Base-by-base conservation (phyloP, 176 grass and related monocot species). In the Bolboschoenus planiculmis region DNA sequence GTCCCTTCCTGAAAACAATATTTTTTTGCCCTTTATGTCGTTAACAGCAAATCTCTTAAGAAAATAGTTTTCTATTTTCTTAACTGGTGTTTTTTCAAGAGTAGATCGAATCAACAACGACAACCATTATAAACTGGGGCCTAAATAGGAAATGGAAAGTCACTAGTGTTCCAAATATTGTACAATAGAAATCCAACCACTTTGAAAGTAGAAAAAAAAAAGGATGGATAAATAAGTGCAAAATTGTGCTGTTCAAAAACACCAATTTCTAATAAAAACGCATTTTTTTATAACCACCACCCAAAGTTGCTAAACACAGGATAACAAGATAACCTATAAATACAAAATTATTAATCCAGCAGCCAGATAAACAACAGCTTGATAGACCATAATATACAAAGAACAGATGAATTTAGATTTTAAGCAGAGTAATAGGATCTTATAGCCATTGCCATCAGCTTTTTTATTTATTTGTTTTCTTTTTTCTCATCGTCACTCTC, bases 401-500 rank as follows among this genome's bases (percentile, higher is more conserved):
- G 10, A 89, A 91, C 87, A 87, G 54, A 56, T 42, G 26, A 61
- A 84, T 80, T 79, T 70, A 57, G 83, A 78, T 48, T 56, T 74
- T n/a, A 84, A 39, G 63, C 2, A 82, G 56, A 35, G 56, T 35
- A 68, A 57, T 18, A 13, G 57, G 5, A 72, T 82, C 46, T 82
- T 59, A 80, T 71, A 3, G n/a, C 60, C 43, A 4, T 36, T 34
- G 27, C 54, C 70, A 75, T 87, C 83, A 56, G 62, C 64, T 46
- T 4, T 4, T 87, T 86, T 71, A 29, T 80, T 85, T 68, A 79
- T 84, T 39, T 81, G 66, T 61, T 30, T 18, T 16, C 29, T 71
- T 85, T 83, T 20, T 83, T 89, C 66, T 94, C 92, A 0, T 84
- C 83, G 14, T 92, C 92, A 84, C 92, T 94, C 44, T 91, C 90